A percentile compares a stretch with the other conserved stretches of the same genome.
phyloP scores from a whole-genome alignment of 352 stramenopile species.

The Phytophthora sp. region DNA sequence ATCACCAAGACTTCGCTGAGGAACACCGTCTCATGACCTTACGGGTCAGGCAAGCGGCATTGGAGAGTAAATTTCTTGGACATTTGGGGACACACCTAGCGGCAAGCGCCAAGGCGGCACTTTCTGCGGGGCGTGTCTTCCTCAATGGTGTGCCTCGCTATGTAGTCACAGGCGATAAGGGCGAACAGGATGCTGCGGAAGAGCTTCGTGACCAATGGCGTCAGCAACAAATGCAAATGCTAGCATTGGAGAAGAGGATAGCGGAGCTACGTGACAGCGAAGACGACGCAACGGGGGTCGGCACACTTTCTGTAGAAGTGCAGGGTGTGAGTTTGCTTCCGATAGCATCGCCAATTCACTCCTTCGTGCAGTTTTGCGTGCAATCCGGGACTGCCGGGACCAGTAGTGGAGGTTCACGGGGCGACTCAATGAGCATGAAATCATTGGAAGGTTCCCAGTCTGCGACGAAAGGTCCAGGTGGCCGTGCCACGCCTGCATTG shows the following conservation, averaged over 20 bases:
- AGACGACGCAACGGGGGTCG: slow-evolving; percentile 29
- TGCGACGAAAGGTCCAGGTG: slow-evolving; percentile 3
- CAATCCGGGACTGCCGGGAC: slow-evolving; percentile 17
- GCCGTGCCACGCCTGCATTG: background rate
- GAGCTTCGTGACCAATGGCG: slow-evolving; percentile 71
- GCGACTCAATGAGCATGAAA: slow-evolving; percentile 13
- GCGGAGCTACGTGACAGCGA: slow-evolving; percentile 29
- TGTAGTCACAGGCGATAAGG: slow-evolving; percentile 70
- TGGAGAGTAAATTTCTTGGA: slow-evolving; percentile 71
- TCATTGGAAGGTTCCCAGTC: slow-evolving; percentile 1
- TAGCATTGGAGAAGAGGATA: slow-evolving; percentile 54
- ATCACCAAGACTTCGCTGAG: slow-evolving; percentile 43
- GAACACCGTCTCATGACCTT: slow-evolving; percentile 32
- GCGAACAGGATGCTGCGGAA: slow-evolving; percentile 71
- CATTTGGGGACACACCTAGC: slow-evolving; percentile 39
- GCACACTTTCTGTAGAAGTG: slow-evolving; percentile 58
- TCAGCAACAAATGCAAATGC: slow-evolving; percentile 36
- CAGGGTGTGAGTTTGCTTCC: slow-evolving; percentile 72
- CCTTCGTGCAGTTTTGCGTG: slow-evolving; percentile 60
- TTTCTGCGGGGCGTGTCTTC: slow-evolving; percentile 62
- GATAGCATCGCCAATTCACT: slow-evolving; percentile 58
- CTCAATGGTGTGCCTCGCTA: slow-evolving; percentile 77
- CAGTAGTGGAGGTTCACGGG: background rate
- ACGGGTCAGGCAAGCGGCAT: slow-evolving; percentile 33
- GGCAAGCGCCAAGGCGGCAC: slow-evolving; percentile 24